Evolutionary conservation across 768 basidiomycete species (phyloP), one percentile per base, ranked within the genome.

Genomic region (Cystobasidium tubakii): DNA sequence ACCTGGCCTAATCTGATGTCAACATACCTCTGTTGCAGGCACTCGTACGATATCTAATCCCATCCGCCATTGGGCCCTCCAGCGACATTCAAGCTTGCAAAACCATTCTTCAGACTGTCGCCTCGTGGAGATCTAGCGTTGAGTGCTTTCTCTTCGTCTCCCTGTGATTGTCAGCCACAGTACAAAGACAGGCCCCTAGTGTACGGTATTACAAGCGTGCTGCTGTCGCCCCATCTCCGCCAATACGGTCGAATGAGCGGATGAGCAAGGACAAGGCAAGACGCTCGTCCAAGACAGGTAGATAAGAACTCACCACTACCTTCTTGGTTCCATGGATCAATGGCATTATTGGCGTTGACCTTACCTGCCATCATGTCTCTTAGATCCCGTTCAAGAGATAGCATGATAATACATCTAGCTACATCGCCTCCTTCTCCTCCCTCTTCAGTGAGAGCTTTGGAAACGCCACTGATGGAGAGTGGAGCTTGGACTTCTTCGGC

Each of bases 321-420:
- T 50, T 50, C 46, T 50, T 50, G 21, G 46, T 50, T 34, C 57
- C 57, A 60, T 12, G 29, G 27, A 60, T 60, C 33, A 29, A 6
- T 6, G 29, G 57, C 57, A 29, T 6, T 60, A 29, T 27, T 12
- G 21, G 21, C 21, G 13, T 60, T 60, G 13, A 60, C 27, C 29
- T 60, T 60, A 60, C 57, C 57, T 15, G 57, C 57, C 57, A 60
- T 60, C 4, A 31, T 15, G 4, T 60, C 57, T 60, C 57, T 60
- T 7, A 60, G 29, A 60, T 60, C 57, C 29, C 57, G 12, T 60
- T 60, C 57, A 6, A 60, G 13, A 29, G 57, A 29, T 1, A 60
- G 33, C 27, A 60, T 29, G 21, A 60, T 27, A 29, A 60, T 60
- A 29, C 13, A 6, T 60, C 57, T 60, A 7, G 57, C 57, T 12